phyloP scores from a whole-genome alignment of 2,329 filamentous ascomycete species.

The Lachnellula cervina region DNA sequence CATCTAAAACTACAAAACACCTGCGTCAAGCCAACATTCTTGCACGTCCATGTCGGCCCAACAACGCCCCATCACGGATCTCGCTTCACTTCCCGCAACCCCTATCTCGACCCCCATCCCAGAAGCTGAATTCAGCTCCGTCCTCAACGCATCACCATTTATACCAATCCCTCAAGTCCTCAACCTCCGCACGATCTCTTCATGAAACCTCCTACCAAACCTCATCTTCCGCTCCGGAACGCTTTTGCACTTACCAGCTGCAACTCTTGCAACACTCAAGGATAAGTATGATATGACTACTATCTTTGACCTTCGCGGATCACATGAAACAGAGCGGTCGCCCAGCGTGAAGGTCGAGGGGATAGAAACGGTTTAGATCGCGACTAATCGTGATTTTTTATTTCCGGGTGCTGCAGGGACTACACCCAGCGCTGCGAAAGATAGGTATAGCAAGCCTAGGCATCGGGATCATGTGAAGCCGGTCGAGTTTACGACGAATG shows the following conservation, averaged over 20 bases:
- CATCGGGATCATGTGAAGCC: slow-evolving; percentile 24
- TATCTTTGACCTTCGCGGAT: slow-evolving; percentile 49
- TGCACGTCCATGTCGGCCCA: not conserved
- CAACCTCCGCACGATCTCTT: slow-evolving; percentile 15
- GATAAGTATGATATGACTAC: slow-evolving; percentile 13
- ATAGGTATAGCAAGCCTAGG: slow-evolving; percentile 16
- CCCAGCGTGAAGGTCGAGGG: slow-evolving; percentile 43
- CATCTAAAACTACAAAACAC: not conserved
- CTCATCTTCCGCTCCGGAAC: slow-evolving; percentile 15
- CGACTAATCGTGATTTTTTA: slow-evolving; percentile 25
- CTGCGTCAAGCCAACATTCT: not conserved
- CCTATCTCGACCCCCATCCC: not conserved
- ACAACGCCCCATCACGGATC: not conserved
- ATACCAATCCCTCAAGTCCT: slow-evolving; percentile 10
- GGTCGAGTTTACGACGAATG: slow-evolving; percentile 40
- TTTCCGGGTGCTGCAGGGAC: not conserved
- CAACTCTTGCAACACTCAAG: slow-evolving; percentile 1
- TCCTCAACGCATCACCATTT: slow-evolving; percentile 14
- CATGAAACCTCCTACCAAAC: slow-evolving; percentile 3
- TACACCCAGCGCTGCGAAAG: slow-evolving; percentile 27
- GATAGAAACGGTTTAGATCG: slow-evolving; percentile 43
- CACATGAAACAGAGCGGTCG: slow-evolving; percentile 37
- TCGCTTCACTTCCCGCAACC: slow-evolving; percentile 2
- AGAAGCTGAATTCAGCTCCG: not conserved
- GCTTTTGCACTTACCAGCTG: slow-evolving; percentile 4